phyloP scores from a whole-genome alignment of 345 rosid genomes.

The Heritiera fomes region DNA sequence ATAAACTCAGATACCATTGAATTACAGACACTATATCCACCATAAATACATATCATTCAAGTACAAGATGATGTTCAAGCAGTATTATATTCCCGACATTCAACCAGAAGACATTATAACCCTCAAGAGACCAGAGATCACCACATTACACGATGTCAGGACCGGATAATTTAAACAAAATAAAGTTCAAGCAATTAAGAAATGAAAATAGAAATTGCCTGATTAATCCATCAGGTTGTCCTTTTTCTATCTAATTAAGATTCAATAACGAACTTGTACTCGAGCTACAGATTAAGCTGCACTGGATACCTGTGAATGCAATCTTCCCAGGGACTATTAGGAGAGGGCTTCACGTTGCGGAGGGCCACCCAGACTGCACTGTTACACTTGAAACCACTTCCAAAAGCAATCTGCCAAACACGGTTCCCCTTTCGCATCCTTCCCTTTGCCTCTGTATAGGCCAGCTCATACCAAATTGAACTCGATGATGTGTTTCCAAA shows the following conservation, averaged over 20 bases:
- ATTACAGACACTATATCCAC: conserved; percentile 16
- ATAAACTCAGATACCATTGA: neutral
- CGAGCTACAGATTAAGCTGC: conserved; percentile 43
- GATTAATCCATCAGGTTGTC: conserved; percentile 15
- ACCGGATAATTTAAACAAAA: conserved; percentile 4
- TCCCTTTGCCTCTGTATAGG: conserved; percentile 79
- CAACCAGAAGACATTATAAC: neutral
- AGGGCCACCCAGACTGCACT: conserved; percentile 83
- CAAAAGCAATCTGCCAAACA: conserved; percentile 92
- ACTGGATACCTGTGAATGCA: conserved; percentile 78
- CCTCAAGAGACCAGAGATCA: conserved; percentile 16
- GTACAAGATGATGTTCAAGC: conserved; percentile 24
- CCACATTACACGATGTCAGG: conserved; percentile 11
- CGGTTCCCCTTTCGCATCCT: conserved; percentile 79
- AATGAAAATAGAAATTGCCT: conserved; percentile 17
- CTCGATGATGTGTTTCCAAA: conserved; percentile 94
- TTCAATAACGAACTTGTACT: conserved; percentile 17
- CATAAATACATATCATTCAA: conserved; percentile 6
- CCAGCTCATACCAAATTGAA: conserved; percentile 90
- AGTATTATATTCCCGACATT: neutral
- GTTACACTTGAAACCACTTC: conserved; percentile 92
- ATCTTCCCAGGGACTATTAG: conserved; percentile 66
- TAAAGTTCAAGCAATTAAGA: conserved; percentile 5
- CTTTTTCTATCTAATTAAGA: neutral
- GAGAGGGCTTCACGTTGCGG: conserved; percentile 51